Evolutionary conservation across 495 filamentous ascomycete species (phyloP), one percentile per base, ranked within the genome.

Genomic region (Hypoxylon intermedium): DNA sequence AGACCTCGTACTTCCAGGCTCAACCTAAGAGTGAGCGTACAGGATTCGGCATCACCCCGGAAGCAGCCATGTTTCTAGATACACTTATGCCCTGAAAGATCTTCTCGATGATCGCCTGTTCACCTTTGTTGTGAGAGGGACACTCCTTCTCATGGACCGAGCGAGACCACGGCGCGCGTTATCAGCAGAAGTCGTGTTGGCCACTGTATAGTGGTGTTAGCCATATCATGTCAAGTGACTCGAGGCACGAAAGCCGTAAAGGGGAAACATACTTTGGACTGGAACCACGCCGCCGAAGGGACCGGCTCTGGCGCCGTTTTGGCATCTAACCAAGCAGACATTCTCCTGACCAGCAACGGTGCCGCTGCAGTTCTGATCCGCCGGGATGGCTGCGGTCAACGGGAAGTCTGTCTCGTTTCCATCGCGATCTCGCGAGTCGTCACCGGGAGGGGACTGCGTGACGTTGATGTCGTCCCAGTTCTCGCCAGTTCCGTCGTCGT

Each of bases 251-350:
- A 31, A 2, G 4, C 12, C 31, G 47, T 2, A 3, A 20, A 40
- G 46, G 28, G 46, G 12, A 15, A 9, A 54, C 63, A 58, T 45
- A 69, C 67, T 75, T 67, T 84, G 81, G 20, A 84, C 77, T 2
- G 81, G 79, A 11, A 83, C 74, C 31, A 80, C 79, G 18, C 81
- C 81, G 9, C 81, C 81, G 45, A 84, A 84, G 3, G 78, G 80
- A 0, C 80, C 80, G 16, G 79, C 77, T n/a, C 74, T 66, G 0
- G 77, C 77, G 0, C 54, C 65, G 54, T 84, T 84, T 63, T 78
- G 67, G 74, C 80, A 80, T 5, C 79, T 74, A 9, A 83, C 82
- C 23, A 84, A 69, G 63, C 82, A 84, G 45, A 79, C 72, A 49
- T 79, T 79, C 19, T 73, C 68, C 67, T 81, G 75, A 11, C 79